These are phyloP conservation scores for Zopfia rhizophila DNA, from an alignment of 2,329 filamentous ascomycete genomes.

Conservation along the genomic window DNA sequence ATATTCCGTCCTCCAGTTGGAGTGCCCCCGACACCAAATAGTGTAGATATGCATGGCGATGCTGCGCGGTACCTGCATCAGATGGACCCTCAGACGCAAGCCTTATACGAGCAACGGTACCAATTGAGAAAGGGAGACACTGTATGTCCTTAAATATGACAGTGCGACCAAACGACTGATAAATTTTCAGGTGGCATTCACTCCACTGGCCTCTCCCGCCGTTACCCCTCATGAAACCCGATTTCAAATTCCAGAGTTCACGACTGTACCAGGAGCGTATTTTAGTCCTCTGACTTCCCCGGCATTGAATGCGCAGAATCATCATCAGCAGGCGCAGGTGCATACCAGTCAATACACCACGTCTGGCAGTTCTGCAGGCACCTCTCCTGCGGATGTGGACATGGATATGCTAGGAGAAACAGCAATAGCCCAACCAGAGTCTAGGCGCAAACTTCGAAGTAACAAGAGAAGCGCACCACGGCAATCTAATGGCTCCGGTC, in stretches of 20 bases:
- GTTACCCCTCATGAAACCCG: conserved; percentile 81
- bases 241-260: conserved; percentile 67
- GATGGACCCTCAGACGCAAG: conserved; percentile 65
- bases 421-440: conserved; percentile 51
- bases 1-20: conserved; percentile 65
- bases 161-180: no score
- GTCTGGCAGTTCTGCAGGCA: conserved; percentile 61
- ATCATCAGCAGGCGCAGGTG: conserved; percentile 52
- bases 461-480: conserved; percentile 64
- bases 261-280: conserved; percentile 75
- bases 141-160: conserved; percentile 60
- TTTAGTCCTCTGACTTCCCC: conserved; percentile 87
- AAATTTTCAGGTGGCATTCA: conserved; percentile 73
- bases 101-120: conserved; percentile 73
- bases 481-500: conserved; percentile 53
- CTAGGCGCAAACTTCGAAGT: conserved; percentile 50
- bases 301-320: conserved; percentile 76
- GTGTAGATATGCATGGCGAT: conserved; percentile 76
- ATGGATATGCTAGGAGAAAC: conserved; percentile 56
- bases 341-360: conserved; percentile 55
- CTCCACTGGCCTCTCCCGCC: conserved; percentile 83
- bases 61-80: conserved; percentile 67
- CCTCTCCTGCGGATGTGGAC: conserved; percentile 59
- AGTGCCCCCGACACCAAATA: conserved; percentile 83
- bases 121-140: conserved; percentile 75